Evolutionary conservation across 139 green algal genomes (phyloP), one percentile per base, ranked within the genome.

Genomic region (Coelastrella sp.): DNA sequence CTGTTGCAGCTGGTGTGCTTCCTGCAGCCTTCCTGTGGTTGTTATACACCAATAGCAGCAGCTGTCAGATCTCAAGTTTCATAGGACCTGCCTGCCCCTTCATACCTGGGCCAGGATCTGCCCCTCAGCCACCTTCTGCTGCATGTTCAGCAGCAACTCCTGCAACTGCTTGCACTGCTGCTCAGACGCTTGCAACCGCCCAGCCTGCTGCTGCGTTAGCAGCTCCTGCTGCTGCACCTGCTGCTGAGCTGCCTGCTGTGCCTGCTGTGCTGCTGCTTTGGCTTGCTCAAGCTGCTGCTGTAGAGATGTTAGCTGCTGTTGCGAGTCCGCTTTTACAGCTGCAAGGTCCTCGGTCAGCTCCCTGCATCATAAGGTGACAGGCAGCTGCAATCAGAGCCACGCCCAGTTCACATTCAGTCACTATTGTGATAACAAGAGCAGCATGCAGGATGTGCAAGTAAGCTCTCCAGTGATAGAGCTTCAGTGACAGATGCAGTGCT

Each of bases 141-240:
- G 86, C 60, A 73, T 22, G 4, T 3, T 57, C 61, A 79, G n/a
- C 76, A 86, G 60, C 76, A 56, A 76, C 86, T 90, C 61, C 60
- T 78, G 22, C 86, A 86, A 61, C 32, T 86, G 60, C 16, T 73
- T 60, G 22, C 75, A 76, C 54, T 90, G 76, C 86, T 90, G 86
- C 86, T 90, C 61, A 10, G 64, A 10, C 7, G 23, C 77, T 14
- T 59, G 58, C 17, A 71, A 65, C 23, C 61, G 32, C 59, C 68
- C 47, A 80, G 75, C 60, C 19, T 90, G 77, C 76, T 47, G 75
- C 75, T 90, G 32, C 61, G 16, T 22, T 58, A 68, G 32, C 64
- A 11, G 19, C 58, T 85, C 68, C n/a, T 85, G 73, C 59, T 90
- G 73, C 57, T 84, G 85, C 73, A 57, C 56, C 58, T 84, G 66